Base-by-base conservation (phyloP, 345 rosid genomes). In the Tarenaya hassleriana region DNA sequence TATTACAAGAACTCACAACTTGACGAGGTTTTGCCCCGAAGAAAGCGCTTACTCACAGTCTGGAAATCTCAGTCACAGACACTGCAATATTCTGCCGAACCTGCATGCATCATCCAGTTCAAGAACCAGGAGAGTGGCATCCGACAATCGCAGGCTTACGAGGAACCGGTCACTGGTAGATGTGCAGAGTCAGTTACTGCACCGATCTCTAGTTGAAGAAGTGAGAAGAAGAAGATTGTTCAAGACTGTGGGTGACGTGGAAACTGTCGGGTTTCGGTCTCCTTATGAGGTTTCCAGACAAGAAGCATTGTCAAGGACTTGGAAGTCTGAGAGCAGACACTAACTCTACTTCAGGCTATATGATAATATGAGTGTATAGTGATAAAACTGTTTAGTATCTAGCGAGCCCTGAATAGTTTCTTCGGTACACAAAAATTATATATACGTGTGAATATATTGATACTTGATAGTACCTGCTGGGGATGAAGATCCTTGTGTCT, bases 161-260 rank as follows among this genome's bases (percentile, higher is more conserved):
- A 72, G 95, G 66, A 86, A 78, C 46, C 75, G 78, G 12, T 86
- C 95, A 4, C 69, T 83, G 16, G 78, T 81, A 17, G 89, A 86
- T 45, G 66, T 79, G 37, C 78, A 82, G 12, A 83, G 83, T 70
- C 83, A 76, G 47, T 54, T 71, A 39, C 71, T 74, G 1, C 86
- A 81, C 58, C 70, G 72, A 41, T 81, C 86, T 2, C 56, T 76
- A 42, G 68, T 70, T 34, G 86, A 86, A 74, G 88, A 83, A 65
- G 76, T 79, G 48, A 63, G 68, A 51, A 86, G 68, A 60, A 67
- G 77, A 71, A 50, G 92, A 34, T 29, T 78, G 68, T 64, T 68
- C 70, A 86, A 75, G 56, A 86, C 95, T 4, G 92, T 69, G 33
- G 95, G 95, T 60, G 86, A 69, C 17, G 83, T 86, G 8, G 86